These are phyloP conservation scores for Uronychia binucleata DNA, from an alignment of 73 alveolate genomes.

Conservation along the genomic window DNA sequence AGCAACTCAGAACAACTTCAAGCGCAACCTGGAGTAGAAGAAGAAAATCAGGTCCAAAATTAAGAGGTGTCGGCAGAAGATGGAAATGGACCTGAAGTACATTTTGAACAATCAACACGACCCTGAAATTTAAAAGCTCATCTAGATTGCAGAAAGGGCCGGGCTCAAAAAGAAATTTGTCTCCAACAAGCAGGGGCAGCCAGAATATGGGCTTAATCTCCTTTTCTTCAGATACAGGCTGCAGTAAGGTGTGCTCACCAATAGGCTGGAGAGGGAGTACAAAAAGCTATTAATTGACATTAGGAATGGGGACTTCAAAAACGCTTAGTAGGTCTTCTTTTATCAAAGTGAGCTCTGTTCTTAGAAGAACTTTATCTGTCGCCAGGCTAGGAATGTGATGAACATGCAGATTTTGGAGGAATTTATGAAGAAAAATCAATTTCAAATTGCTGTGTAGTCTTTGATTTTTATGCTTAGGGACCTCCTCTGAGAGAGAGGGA, in stretches of 20 bases:
- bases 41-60: background rate
- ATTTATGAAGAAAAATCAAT: background rate
- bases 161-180: background rate
- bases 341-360: background rate
- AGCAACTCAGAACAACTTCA: background rate
- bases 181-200: background rate
- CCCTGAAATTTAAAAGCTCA: background rate
- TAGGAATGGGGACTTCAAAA: background rate
- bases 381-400: background rate
- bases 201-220: background rate
- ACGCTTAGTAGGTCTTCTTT: background rate
- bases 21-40: background rate
- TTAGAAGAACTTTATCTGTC: background rate
- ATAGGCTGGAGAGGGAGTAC: background rate
- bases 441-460: background rate
- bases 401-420: background rate
- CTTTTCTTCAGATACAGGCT: background rate
- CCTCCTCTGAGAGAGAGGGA: background rate
- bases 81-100: background rate
- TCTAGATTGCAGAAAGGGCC: background rate
- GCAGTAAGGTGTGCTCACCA: background rate
- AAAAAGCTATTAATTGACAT: no score
- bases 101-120: background rate
- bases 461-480: background rate
- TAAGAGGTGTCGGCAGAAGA: background rate